Percentiles rank a stretch among this genome's conserved stretches.
These are phyloP conservation scores for Kitagawia praeruptora DNA, from an alignment of 129 eudicot genomes.

Conservation along the genomic window DNA sequence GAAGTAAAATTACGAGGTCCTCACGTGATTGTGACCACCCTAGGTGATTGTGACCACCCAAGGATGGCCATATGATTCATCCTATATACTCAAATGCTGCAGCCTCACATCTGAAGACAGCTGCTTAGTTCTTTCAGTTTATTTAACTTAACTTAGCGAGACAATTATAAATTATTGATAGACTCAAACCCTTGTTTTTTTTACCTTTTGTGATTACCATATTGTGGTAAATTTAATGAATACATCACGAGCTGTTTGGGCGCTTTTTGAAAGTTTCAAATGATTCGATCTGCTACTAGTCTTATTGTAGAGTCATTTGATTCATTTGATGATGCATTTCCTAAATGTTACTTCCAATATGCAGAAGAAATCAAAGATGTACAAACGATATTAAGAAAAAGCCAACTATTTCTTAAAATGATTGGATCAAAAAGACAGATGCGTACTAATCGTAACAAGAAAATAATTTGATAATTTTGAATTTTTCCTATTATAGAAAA, in stretches of 20 bases:
- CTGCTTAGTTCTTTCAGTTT: slow-evolving; percentile 20
- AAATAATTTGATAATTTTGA: no score
- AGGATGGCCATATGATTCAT: slow-evolving; percentile 69
- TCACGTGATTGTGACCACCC: not conserved
- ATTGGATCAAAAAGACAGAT: no score
- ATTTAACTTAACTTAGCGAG: not conserved
- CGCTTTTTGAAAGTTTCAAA: no score
- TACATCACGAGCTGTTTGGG: not conserved
- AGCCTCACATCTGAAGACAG: slow-evolving; percentile 26
- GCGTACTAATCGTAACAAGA: no score
- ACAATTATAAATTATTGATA: not conserved
- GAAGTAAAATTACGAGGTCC: not conserved
- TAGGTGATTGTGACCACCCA: slow-evolving; percentile 28
- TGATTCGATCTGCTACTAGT: not conserved
- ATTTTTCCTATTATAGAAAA: no score
- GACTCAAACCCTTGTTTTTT: not conserved
- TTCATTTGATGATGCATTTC: no score
- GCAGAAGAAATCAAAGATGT: no score
- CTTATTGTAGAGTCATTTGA: not conserved
- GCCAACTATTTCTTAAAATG: no score
- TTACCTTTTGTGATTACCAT: not conserved
- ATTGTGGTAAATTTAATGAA: no score
- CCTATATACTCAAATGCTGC: slow-evolving; percentile 43
- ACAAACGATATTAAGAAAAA: no score
- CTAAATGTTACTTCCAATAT: no score